Conservation (phyloP, 148 eudicot genomes). For the Vaccinium macrocarpon region DNA sequence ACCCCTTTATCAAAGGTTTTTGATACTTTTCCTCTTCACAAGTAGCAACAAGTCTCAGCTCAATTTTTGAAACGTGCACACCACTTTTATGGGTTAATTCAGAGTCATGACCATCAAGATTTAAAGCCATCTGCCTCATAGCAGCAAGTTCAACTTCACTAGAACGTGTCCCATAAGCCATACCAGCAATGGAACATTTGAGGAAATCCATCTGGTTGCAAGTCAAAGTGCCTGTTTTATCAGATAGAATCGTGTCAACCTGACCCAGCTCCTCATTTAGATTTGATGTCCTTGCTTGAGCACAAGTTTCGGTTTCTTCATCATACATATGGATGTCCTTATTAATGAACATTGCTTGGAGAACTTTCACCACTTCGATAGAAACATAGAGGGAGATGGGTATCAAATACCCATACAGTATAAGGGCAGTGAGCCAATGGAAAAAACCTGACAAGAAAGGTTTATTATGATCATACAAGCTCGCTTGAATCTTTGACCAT, state of each 20-base stretch:
- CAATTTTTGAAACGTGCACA: constrained; percentile 43
- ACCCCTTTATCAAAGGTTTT: constrained; percentile 61
- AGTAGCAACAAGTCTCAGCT: constrained; percentile 66
- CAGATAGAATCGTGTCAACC: constrained; percentile 95
- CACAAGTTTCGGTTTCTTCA: constrained; percentile 82
- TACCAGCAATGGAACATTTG: constrained; percentile 88
- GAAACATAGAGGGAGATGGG: constrained; percentile 95
- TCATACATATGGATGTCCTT: constrained; percentile 80
- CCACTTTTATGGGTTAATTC: constrained; percentile 10
- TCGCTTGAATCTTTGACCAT: background rate
- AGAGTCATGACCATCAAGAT: constrained; percentile 45
- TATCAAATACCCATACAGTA: constrained; percentile 84
- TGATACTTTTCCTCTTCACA: constrained; percentile 44
- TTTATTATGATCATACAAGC: constrained; percentile 45
- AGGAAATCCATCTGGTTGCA: constrained; percentile 96
- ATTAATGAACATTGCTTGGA: constrained; percentile 88
- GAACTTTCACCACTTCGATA: constrained; percentile 90
- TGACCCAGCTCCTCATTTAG: constrained; percentile 93
- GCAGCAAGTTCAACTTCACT: constrained; percentile 97
- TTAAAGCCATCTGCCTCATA: constrained; percentile 75
- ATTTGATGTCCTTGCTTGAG: constrained; percentile 89
- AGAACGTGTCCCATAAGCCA: constrained; percentile 63
- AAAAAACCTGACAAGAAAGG: constrained; percentile 54
- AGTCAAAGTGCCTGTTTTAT: constrained; percentile 96
- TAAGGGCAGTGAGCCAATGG: constrained; percentile 87